phyloP scores from a whole-genome alignment of 139 green algal species.

The Raphidocelis subcapitata region DNA sequence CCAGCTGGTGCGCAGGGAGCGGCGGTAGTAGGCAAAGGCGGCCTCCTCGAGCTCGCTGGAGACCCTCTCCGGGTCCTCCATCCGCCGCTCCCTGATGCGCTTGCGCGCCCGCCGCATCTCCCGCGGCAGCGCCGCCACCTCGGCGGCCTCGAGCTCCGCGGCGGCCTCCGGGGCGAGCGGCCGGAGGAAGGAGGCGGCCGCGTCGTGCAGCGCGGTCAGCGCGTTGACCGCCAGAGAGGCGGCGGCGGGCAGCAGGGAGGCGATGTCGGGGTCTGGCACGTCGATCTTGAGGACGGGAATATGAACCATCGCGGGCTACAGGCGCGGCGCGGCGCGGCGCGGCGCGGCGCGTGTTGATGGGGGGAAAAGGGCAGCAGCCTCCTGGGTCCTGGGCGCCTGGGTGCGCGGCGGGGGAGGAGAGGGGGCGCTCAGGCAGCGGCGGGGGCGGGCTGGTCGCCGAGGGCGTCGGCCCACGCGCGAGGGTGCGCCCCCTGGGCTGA shows the following conservation, averaged over 20 bases:
- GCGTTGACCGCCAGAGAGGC: neutral
- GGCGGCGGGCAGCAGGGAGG: neutral
- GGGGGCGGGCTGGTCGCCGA: too few relatives aligned
- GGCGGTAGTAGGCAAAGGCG: conserved; percentile 39
- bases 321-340: neutral
- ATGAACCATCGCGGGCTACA: conserved; percentile 18
- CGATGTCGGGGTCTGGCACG: conserved; percentile 17
- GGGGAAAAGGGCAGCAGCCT: neutral
- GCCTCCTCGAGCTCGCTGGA: conserved; percentile 45
- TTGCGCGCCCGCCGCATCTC: conserved; percentile 34
- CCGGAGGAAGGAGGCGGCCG: neutral
- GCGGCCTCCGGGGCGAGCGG: neutral
- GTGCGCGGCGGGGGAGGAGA: too few relatives aligned
- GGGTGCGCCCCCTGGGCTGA: too few relatives aligned
- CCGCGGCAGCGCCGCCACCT: conserved; percentile 6
- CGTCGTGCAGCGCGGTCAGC: neutral
- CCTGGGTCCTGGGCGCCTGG: neutral
- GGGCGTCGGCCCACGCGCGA: too few relatives aligned
- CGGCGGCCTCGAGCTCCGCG: neutral
- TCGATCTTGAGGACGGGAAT: conserved; percentile 28
- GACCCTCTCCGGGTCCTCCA: conserved; percentile 31
- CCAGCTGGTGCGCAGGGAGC: conserved; percentile 25
- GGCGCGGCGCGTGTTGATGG: neutral
- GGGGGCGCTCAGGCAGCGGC: too few relatives aligned
- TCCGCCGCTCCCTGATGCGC: conserved; percentile 26